Percentiles rank a stretch among this genome's conserved stretches.
Conservation (phyloP, 192 early-diverging fungal genomes). For the Linnemannia elongata region DNA sequence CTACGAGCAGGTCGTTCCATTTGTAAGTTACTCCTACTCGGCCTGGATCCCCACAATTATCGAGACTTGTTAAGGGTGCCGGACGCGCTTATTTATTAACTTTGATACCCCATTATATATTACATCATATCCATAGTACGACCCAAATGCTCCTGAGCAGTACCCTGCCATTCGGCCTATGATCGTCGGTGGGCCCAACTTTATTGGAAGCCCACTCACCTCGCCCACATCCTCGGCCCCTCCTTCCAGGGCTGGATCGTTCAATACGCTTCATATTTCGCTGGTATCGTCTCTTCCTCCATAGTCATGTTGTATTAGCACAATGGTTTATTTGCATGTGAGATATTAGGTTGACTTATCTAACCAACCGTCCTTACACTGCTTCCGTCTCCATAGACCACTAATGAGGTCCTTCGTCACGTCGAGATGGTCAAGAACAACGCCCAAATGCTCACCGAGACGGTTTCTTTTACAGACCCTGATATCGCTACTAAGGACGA, state of each 20-base stretch:
- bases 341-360: background rate
- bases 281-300: background rate
- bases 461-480: conserved; percentile 66
- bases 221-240: background rate
- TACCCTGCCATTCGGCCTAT: background rate
- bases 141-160: background rate
- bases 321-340: background rate
- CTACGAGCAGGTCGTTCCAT: background rate
- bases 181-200: background rate
- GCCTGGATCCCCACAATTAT: too few species aligned
- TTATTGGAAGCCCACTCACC: background rate
- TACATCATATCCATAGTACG: background rate
- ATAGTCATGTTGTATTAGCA: background rate
- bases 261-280: background rate
- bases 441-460: conserved; percentile 63
- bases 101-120: background rate
- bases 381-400: conserved; percentile 18
- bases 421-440: conserved; percentile 67
- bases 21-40: background rate
- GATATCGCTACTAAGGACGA: conserved; percentile 63
- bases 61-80: too few species aligned
- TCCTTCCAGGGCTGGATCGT: background rate
- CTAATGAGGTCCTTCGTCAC: conserved; percentile 56
- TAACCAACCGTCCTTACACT: background rate
- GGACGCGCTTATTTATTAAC: background rate